phyloP scores from a whole-genome alignment of 805 yeast genomes.

The Debaryomyces tyrocola region DNA sequence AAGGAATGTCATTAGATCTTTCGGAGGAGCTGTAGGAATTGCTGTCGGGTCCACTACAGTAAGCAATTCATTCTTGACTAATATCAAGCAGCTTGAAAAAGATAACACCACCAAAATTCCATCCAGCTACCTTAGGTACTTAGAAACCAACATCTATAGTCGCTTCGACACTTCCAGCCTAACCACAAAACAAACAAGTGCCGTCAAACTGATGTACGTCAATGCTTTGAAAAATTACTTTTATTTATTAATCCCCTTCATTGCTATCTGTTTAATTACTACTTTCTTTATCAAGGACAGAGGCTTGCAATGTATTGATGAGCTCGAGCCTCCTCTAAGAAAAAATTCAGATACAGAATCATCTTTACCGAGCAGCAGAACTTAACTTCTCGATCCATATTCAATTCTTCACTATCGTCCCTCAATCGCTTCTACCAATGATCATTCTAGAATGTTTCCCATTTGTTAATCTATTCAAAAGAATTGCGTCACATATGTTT shows the following conservation, averaged over 20 bases:
- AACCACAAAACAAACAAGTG: conserved; percentile 14
- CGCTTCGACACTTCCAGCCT: neutral
- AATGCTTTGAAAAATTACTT: conserved; percentile 31
- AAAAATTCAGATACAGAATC: conserved; percentile 4
- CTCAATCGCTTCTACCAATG: no score
- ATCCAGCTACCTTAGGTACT: conserved; percentile 16
- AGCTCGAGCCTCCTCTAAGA: conserved; percentile 16
- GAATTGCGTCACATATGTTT: no score
- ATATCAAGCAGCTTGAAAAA: conserved; percentile 3
- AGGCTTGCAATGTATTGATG: conserved; percentile 40
- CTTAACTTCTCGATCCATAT: no score
- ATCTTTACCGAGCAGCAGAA: neutral
- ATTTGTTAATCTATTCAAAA: no score
- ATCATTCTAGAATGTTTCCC: no score
- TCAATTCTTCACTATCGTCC: no score
- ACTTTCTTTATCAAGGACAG: conserved; percentile 31
- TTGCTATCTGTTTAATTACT: conserved; percentile 22
- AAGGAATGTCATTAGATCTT: conserved; percentile 55
- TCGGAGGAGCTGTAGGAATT: conserved; percentile 64
- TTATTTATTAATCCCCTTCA: conserved; percentile 34
- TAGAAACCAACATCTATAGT: conserved; percentile 27
- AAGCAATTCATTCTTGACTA: conserved; percentile 32
- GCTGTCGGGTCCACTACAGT: conserved; percentile 45
- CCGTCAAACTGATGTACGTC: conserved; percentile 32
- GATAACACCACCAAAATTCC: conserved; percentile 12